Evolutionary conservation across 305 asterid species (phyloP).

Genomic region (Plantago coronopus): DNA sequence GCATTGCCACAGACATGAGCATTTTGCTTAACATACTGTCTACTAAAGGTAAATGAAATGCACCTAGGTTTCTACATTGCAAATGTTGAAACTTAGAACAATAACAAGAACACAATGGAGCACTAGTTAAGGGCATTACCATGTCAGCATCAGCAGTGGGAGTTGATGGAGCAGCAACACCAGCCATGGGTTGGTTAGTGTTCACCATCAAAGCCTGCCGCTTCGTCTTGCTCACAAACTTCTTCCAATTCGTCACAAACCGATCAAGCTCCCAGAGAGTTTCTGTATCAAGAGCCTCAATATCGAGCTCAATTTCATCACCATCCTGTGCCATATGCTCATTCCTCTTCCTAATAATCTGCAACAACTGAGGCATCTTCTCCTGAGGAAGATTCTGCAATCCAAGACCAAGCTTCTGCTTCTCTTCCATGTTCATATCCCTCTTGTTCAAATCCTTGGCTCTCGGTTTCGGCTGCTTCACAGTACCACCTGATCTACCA

Average conservation of each 20-base stretch:
- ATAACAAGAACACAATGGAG: not conserved
- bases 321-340: constrained; percentile 90
- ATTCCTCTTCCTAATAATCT: constrained; percentile 79
- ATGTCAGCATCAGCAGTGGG: constrained; percentile 49
- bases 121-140: constrained; percentile 34
- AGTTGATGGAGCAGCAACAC: constrained; percentile 39
- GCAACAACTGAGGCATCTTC: constrained; percentile 90
- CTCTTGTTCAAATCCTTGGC: constrained; percentile 87
- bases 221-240: constrained; percentile 84
- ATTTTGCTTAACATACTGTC: not conserved
- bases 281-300: constrained; percentile 88
- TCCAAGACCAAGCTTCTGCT: constrained; percentile 86
- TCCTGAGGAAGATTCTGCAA: constrained; percentile 93
- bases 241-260: constrained; percentile 96
- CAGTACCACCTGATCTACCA: constrained; percentile 22
- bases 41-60: too few species aligned
- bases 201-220: constrained; percentile 72
- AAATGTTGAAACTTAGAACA: too few species aligned
- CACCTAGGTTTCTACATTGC: not conserved
- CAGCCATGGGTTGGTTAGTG: constrained; percentile 31
- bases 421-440: constrained; percentile 92
- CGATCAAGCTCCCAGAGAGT: constrained; percentile 98
- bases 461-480: constrained; percentile 82
- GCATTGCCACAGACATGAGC: not conserved
- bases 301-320: constrained; percentile 97